phyloP scores from a whole-genome alignment of 1,139 yeast species.

The Hyphopichia buzzinii region DNA sequence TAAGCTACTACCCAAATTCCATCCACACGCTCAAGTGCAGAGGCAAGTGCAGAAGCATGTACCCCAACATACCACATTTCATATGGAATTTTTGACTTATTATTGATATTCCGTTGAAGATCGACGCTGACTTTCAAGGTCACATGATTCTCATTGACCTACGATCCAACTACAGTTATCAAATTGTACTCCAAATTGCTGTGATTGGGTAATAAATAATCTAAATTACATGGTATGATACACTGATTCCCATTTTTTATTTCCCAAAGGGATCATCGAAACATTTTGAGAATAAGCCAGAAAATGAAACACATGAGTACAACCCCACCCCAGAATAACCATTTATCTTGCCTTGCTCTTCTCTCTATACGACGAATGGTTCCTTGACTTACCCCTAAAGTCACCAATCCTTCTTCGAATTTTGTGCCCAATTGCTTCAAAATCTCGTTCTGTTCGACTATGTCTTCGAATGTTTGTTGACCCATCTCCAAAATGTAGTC shows the following conservation, averaged over 20 bases:
- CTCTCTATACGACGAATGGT: conserved; percentile 81
- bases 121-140: no score
- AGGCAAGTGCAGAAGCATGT: no score
- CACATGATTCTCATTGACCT: no score
- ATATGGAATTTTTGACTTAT: no score
- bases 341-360: conserved; percentile 86
- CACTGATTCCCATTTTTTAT: neutral
- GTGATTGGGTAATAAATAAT: neutral
- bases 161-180: no score
- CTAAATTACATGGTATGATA: neutral
- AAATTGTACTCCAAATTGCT: no score
- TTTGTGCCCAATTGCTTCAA: conserved; percentile 62
- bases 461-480: conserved; percentile 77
- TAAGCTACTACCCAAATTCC: no score
- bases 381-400: conserved; percentile 83
- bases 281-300: conserved; percentile 65
- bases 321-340: conserved; percentile 81
- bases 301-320: conserved; percentile 61
- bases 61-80: no score
- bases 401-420: conserved; percentile 67
- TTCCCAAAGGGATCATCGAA: conserved; percentile 41
- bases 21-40: no score
- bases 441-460: conserved; percentile 79
- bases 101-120: no score
- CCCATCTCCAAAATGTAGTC: conserved; percentile 93